Evolutionary conservation across 2,329 filamentous ascomycete species (phyloP).

Genomic region (Sporothrix variecibatus): DNA sequence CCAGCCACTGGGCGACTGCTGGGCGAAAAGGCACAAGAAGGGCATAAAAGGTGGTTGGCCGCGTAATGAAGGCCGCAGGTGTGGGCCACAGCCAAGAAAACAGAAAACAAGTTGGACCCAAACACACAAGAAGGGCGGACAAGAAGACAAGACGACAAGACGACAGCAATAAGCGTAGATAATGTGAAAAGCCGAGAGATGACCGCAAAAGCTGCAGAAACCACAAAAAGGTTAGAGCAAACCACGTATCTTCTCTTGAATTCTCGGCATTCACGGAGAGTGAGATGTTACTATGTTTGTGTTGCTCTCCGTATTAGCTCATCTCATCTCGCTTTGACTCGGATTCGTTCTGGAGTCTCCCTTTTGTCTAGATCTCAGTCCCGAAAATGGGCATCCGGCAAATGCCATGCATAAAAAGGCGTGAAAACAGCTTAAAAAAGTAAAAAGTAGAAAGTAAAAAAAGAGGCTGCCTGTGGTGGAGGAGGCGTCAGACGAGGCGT

Average conservation of each 20-base stretch:
- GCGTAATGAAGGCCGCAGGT: slow-evolving; percentile 15
- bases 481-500: not conserved
- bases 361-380: not conserved
- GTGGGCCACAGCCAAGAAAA: not conserved
- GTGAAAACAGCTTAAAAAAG: no score
- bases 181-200: no score
- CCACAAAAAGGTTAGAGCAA: not conserved
- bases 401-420: not conserved
- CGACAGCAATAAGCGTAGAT: not conserved
- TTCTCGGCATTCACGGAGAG: not conserved
- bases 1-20: not conserved
- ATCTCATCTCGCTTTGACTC: not conserved
- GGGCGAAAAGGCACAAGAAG: not conserved
- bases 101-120: not conserved
- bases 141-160: not conserved
- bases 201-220: not conserved
- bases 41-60: not conserved
- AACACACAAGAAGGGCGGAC: not conserved
- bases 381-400: not conserved
- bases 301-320: not conserved
- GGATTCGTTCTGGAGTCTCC: not conserved
- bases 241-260: not conserved
- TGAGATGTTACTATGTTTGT: not conserved
- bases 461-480: slow-evolving; percentile 7
- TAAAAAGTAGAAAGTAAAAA: not conserved